Base-by-base conservation (phyloP, 352 stramenopile species). In the Phytophthora capsici region DNA sequence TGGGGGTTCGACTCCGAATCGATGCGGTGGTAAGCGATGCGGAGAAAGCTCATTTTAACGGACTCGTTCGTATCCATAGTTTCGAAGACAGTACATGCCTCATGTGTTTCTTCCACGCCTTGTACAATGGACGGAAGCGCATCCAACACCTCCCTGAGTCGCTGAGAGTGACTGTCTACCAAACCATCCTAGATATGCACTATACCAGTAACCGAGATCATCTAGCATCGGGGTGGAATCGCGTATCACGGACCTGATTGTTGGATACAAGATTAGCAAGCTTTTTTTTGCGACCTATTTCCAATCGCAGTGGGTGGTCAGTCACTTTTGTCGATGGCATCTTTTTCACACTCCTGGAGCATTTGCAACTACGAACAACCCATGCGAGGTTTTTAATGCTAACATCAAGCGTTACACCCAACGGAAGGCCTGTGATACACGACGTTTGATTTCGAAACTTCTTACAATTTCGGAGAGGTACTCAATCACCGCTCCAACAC, bases 391-490 rank as follows among this genome's bases (percentile, higher is more conserved):
- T 6, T 36, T 36, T 36, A 36, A 36, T 36, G 30, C 30, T 10
- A 36, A 10, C 12, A 10, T 36, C 7, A 36, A 36, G 12, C 30
- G 30, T 10, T 10, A 36, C 30, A 36, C 12, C 12, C 0, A 36
- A 10, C 30, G 30, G 7, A 62, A 53, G 10, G 53, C 20, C 8
- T 17, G 5, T 46, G 53, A 62, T 8, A 53, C 30, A 7, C 26
- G 28, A 19, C 28, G 43, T 6, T 28, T 62, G 7, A 44, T 53
- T 14, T 22, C 28, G 30, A 62, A 53, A 5, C 32, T 48, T 38
- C 20, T n/a, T n/a, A n/a, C n/a, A n/a, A n/a, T n/a, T n/a, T n/a
- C n/a, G n/a, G n/a, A n/a, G n/a, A n/a, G n/a, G 52, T 38, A 53
- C 44, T 28, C 53, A 12, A 37, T 52, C 28, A 34, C 17, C 38